Evolutionary conservation across 108 stramenopile species (phyloP).

Genomic region (Discostella stelligeroides): DNA sequence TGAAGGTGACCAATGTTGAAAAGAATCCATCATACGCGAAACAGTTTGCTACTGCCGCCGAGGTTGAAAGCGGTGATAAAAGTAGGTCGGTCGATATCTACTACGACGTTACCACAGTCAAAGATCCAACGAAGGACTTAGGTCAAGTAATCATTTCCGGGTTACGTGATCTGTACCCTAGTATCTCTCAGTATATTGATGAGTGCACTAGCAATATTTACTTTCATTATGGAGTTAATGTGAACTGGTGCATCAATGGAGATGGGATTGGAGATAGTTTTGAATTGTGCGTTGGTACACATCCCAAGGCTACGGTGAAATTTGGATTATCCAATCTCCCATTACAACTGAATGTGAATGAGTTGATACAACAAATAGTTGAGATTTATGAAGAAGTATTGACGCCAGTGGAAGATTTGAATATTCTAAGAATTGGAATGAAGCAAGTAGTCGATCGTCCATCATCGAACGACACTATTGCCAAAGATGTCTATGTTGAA

Average conservation of each 20-base stretch:
- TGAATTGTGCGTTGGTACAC: background rate
- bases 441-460: background rate
- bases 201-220: background rate
- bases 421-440: background rate
- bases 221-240: background rate
- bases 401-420: background rate
- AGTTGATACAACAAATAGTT: background rate
- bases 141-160: background rate
- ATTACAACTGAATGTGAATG: background rate
- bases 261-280: background rate
- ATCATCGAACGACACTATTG: background rate
- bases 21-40: background rate
- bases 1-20: background rate
- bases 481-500: background rate
- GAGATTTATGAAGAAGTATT: background rate
- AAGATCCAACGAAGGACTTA: background rate
- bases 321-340: constrained; percentile 2
- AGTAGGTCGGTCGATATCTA: background rate
- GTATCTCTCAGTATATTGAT: background rate
- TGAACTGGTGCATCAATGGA: constrained; percentile 1
- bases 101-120: constrained; percentile 2
- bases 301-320: background rate
- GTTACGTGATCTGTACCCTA: background rate
- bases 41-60: background rate
- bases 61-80: background rate